Evolutionary conservation across 2,329 filamentous ascomycete species (phyloP).

Genomic region (Blumeria graminis): DNA sequence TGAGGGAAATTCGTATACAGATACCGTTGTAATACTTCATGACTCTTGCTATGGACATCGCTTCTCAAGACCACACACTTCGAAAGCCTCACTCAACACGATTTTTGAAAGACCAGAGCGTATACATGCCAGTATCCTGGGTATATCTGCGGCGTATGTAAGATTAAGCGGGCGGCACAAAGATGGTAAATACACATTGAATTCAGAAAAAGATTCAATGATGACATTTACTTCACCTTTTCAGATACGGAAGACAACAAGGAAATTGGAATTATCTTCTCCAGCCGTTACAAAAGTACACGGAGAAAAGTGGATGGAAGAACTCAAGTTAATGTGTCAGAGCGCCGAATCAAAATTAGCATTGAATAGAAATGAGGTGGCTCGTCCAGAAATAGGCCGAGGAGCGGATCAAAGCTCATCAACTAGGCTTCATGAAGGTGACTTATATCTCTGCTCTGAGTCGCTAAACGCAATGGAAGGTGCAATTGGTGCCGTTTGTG

Average conservation of each 20-base stretch:
- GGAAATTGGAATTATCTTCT: constrained; percentile 46
- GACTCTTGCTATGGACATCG: constrained; percentile 91
- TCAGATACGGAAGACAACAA: constrained; percentile 56
- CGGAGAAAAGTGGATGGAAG: constrained; percentile 79
- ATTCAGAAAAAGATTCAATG: constrained; percentile 31
- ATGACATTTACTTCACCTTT: constrained; percentile 43
- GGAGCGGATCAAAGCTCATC: constrained; percentile 18
- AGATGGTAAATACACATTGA: constrained; percentile 42
- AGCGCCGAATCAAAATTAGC: constrained; percentile 57
- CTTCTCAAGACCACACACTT: constrained; percentile 61
- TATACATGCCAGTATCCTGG: constrained; percentile 60
- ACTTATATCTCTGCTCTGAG: constrained; percentile 73
- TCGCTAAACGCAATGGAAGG: constrained; percentile 76
- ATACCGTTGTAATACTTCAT: constrained; percentile 68
- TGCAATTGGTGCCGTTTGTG: constrained; percentile 75
- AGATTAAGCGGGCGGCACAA: constrained; percentile 62
- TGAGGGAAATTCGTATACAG: constrained; percentile 13
- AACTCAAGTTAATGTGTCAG: constrained; percentile 66
- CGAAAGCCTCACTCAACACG: constrained; percentile 42
- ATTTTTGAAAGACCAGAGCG: constrained; percentile 90
- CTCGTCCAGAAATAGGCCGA: constrained; percentile 38
- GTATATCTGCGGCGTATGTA: constrained; percentile 70
- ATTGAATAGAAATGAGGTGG: constrained; percentile 52
- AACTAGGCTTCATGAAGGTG: constrained; percentile 53
- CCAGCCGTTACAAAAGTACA: constrained; percentile 75